These are phyloP conservation scores for Cytidiella melzeri DNA, from an alignment of 768 basidiomycete genomes.

Conservation along the genomic window DNA sequence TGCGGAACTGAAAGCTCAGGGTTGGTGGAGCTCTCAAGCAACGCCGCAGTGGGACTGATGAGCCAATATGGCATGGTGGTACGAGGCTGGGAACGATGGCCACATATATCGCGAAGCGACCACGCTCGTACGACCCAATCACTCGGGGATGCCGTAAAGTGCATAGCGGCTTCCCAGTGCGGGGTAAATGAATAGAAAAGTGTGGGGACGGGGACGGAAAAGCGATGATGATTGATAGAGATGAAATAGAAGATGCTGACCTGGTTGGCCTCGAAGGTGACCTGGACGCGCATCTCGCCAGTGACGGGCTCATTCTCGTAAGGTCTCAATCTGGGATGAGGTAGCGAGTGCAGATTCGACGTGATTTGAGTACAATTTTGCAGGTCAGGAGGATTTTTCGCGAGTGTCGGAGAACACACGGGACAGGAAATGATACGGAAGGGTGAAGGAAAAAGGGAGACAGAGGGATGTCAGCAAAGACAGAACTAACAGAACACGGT, in stretches of 20 bases:
- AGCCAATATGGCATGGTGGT: too few species aligned
- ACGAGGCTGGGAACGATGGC: too few species aligned
- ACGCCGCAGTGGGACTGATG: too few species aligned
- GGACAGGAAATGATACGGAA: too few species aligned
- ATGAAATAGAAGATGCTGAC: conserved; percentile 36
- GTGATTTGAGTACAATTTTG: neutral
- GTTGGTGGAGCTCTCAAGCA: neutral
- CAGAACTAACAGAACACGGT: too few species aligned
- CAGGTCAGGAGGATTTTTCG: too few species aligned
- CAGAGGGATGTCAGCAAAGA: conserved; percentile 13
- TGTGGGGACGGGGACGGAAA: neutral
- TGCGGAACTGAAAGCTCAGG: neutral
- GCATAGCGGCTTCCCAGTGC: neutral
- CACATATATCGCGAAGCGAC: too few species aligned
- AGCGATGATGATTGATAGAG: neutral
- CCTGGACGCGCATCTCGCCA: conserved; percentile 92
- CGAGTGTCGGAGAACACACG: too few species aligned
- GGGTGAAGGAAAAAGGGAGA: conserved; percentile 3
- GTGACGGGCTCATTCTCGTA: conserved; percentile 78
- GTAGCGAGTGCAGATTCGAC: neutral
- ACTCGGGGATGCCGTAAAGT: neutral
- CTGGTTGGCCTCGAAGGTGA: conserved; percentile 89
- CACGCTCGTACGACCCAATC: too few species aligned
- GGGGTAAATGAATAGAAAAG: neutral
- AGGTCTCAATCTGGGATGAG: conserved; percentile 52